These are phyloP conservation scores for Botryotinia calthae DNA, from an alignment of 2,329 filamentous ascomycete species.

Conservation along the genomic window DNA sequence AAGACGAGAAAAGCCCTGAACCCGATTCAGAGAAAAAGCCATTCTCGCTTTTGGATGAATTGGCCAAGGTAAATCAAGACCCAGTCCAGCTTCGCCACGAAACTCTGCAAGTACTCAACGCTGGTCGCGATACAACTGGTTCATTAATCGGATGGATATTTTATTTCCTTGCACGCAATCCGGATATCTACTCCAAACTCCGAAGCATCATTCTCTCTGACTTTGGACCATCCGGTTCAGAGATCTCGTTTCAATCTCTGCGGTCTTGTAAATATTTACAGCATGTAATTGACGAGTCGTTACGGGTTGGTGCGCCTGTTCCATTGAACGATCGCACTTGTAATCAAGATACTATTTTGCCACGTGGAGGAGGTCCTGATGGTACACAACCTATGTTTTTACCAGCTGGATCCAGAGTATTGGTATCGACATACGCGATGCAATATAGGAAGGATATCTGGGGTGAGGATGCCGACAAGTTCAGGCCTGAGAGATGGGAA, in stretches of 20 bases:
- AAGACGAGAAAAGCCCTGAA: conserved; percentile 23
- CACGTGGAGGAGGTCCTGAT: conserved; percentile 39
- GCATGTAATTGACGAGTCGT: conserved; percentile 38
- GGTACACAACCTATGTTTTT: conserved; percentile 38
- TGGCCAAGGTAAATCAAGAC: conserved; percentile 36
- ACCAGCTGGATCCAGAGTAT: conserved; percentile 29
- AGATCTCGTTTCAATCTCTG: conserved; percentile 22
- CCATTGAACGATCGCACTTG: conserved; percentile 51
- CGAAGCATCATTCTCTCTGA: conserved; percentile 41
- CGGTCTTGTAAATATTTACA: conserved; percentile 30
- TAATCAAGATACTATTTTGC: conserved; percentile 43
- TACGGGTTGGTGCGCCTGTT: conserved; percentile 50
- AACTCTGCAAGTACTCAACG: conserved; percentile 24
- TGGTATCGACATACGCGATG: conserved; percentile 35
- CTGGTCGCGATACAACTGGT: conserved; percentile 27
- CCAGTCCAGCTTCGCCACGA: conserved; percentile 27
- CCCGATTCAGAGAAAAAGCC: conserved; percentile 42
- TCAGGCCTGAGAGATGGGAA: conserved; percentile 35
- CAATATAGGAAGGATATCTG: conserved; percentile 55
- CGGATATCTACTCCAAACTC: conserved; percentile 38
- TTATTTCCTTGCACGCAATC: conserved; percentile 22
- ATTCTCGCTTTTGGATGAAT: conserved; percentile 43
- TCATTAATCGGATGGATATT: conserved; percentile 35
- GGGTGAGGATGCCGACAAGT: conserved; percentile 52
- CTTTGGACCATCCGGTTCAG: conserved; percentile 27